Conservation (phyloP, 2,329 filamentous ascomycete species). For the Colletotrichum musicola region DNA sequence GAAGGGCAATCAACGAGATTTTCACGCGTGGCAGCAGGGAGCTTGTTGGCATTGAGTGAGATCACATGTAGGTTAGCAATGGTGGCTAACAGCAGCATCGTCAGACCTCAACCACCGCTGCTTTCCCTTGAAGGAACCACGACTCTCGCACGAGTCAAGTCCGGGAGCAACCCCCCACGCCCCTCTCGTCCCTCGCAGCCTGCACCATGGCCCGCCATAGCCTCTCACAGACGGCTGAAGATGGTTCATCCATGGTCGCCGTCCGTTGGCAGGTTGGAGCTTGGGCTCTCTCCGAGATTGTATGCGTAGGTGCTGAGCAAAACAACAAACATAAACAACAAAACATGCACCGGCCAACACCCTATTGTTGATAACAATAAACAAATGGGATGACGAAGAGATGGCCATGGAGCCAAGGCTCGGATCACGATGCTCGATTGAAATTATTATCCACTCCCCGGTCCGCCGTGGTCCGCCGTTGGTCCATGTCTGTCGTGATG, state of each 20-base stretch:
- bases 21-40: too few relatives aligned
- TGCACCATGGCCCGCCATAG: background rate
- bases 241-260: constrained; percentile 31
- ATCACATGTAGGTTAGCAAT: too few relatives aligned
- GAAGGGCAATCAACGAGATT: too few relatives aligned
- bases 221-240: constrained; percentile 9
- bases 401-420: too few relatives aligned
- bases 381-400: too few relatives aligned
- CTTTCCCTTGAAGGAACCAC: background rate
- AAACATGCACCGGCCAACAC: background rate
- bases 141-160: constrained; percentile 33
- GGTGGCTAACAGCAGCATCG: too few relatives aligned
- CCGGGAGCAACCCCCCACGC: background rate
- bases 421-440: too few relatives aligned
- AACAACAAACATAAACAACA: constrained; percentile 13
- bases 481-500: background rate
- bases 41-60: background rate
- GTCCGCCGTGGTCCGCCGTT: too few relatives aligned
- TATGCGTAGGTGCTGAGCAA: background rate
- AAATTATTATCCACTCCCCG: too few relatives aligned
- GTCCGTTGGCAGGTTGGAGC: constrained; percentile 5
- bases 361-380: too few relatives aligned
- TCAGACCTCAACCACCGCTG: background rate
- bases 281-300: background rate
- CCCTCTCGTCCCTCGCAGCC: background rate